These are phyloP conservation scores for Mycosphaerella arachidis DNA, from an alignment of 2,329 filamentous ascomycete genomes.

Conservation along the genomic window DNA sequence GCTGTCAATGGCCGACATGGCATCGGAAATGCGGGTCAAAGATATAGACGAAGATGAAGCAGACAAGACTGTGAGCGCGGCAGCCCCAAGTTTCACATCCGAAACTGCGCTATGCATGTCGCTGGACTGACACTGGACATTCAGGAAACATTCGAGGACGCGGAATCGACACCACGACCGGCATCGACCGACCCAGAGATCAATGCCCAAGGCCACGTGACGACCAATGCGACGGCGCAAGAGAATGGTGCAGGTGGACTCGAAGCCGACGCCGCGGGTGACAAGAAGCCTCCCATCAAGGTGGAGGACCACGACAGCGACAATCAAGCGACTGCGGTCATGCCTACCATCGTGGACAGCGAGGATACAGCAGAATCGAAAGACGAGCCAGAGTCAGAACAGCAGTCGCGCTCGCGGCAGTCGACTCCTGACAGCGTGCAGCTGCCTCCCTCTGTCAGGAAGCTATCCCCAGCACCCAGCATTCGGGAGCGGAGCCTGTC, in stretches of 20 bases:
- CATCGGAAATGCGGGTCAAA: conserved; percentile 25
- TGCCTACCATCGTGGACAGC: neutral
- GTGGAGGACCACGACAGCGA: neutral
- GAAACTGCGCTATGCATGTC: neutral
- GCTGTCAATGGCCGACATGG: conserved; percentile 21
- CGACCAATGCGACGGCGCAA: neutral
- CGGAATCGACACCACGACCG: conserved; percentile 33
- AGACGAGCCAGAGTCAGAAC: neutral
- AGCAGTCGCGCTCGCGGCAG: conserved; percentile 6
- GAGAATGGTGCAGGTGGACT: neutral
- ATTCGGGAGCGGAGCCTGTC: conserved; percentile 18
- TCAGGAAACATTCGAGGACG: conserved; percentile 81
- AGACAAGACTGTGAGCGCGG: conserved; percentile 2
- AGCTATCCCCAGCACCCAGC: neutral
- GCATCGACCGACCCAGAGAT: conserved; percentile 9
- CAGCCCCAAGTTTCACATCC: neutral
- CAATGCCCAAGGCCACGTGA: conserved; percentile 23
- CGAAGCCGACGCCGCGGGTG: neutral
- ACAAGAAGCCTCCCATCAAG: conserved; percentile 3
- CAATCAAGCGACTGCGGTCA: neutral
- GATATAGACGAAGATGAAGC: conserved; percentile 22
- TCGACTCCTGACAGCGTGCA: conserved; percentile 10
- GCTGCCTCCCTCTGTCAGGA: conserved; percentile 2
- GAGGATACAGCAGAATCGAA: neutral
- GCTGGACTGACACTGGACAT: neutral